Evolutionary conservation across 805 yeast genomes (phyloP), one percentile per base, ranked within the genome.

Genomic region (Candida silvicultrix): DNA sequence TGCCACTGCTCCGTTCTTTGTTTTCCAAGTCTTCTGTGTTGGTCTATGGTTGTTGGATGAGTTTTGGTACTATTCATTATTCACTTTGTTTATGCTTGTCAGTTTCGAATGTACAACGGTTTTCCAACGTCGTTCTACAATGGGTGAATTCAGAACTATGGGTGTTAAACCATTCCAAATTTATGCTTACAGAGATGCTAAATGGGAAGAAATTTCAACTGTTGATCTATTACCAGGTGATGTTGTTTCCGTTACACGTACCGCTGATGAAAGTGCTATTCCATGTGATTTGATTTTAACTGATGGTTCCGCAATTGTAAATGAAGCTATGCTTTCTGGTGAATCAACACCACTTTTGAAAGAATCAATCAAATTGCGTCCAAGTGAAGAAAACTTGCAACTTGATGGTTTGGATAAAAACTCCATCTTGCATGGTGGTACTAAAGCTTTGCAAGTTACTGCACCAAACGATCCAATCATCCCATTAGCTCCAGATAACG

Each of bases 251-350:
- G 73, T 90, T 41, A 78, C 85, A 9, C 84, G 99, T 71, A 86
- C 97, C 6, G 82, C 74, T 45, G 99, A 92, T 43, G 98, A 89
- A 46, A 78, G 85, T 51, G 96, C 98, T 2, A 70, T 94, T 45
- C 97, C 99, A 16, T 94, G 99, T 71, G 99, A 94, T 66, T 68
- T 94, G 67, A 67, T 94, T 34, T 73, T 94, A 40, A 66, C 88
- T 43, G 90, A 84, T 57, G 99, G 99, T 44, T 77, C 96, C 18
- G 94, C 95, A 54, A 94, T 94, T 61, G 95, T 94, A 40, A 94
- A 94, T 63, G 99, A 94, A 74, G 99, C 99, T 21, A 94, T 94
- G 99, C 81, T 94, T 46, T 88, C 97, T 5, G 99, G 99, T 65
- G 99, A 94, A 70, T 89, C 97, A 6, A 94, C 99, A 39, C 99